Base-by-base conservation (phyloP, 169 alveolate genomes). In the Eimeria falciformis region DNA sequence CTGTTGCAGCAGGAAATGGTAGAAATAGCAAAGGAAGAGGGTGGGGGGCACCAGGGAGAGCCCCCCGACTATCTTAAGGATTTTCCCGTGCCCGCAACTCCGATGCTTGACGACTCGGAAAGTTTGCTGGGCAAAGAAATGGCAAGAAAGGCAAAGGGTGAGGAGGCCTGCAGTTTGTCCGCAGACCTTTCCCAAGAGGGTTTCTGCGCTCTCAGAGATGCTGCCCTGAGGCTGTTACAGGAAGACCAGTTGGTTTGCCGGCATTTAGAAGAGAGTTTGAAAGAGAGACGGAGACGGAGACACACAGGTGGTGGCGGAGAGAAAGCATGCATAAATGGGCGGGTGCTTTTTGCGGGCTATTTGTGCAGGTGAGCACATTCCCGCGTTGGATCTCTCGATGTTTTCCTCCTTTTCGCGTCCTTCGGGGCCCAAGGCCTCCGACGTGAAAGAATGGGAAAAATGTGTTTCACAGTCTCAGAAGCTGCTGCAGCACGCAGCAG, bases 1-100 rank as follows among this genome's bases (percentile, higher is more conserved):
- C 89, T 81, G 75, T 37, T 81, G 43, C 55, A 81, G 56, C 73
- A 81, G 56, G 89, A 81, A 46, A 81, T 81, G 89, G 71, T 50
- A 11, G 56, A 29, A 40, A 71, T 71, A 2, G 83, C 83, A 29
- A 25, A 47, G 33, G 83, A 71, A 18, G 27, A 53, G 0, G 83
- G 83, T 6, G 83, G 83, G 11, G n/a, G n/a, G n/a, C n/a, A n/a
- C n/a, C 83, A 53, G 4, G 83, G 43, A 14, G 29, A 11, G 23
- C 66, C 55, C 37, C 89, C 89, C 5, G 89, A 81, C 56, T 81
- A 81, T 75, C 89, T 81, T 17, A 56, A 23, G 1, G 53, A 46
- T 0, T 55, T 81, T 40, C 89, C 89, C 12, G 27, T 50, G 12
- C 89, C 89, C 50, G 29, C 7, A 5, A 81, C 89, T 17, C 75